These are phyloP conservation scores for Peribolospora baueri DNA, from an alignment of 768 basidiomycete genomes.

Conservation along the genomic window DNA sequence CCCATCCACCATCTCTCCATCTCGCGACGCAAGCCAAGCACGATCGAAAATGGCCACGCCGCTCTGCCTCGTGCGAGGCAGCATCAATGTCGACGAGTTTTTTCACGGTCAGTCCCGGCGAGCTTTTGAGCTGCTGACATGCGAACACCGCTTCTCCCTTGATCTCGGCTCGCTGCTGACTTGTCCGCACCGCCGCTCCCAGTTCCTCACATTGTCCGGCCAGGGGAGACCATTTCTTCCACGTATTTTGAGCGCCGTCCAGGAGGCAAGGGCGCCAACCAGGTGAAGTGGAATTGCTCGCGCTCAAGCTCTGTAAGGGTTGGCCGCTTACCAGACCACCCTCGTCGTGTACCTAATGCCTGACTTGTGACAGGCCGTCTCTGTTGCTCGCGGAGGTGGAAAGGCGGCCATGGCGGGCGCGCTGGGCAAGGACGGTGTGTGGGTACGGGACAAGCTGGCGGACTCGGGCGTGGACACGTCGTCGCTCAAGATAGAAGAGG, in stretches of 20 bases:
- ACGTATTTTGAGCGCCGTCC: constrained; percentile 16
- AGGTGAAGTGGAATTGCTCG: constrained; percentile 6
- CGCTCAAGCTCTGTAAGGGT: not conserved
- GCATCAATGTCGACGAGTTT: constrained; percentile 15
- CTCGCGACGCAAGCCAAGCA: no score
- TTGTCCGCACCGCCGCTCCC: constrained; percentile 3
- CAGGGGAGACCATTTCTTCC: constrained; percentile 24
- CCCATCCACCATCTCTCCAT: no score
- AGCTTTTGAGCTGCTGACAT: not conserved
- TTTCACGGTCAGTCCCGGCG: not conserved
- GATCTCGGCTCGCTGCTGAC: constrained; percentile 9
- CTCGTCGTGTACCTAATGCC: not conserved
- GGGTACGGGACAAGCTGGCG: constrained; percentile 15
- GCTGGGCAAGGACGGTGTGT: constrained; percentile 8
- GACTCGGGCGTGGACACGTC: constrained; percentile 15
- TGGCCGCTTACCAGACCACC: not conserved
- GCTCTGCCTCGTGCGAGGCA: constrained; percentile 17
- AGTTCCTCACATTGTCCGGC: constrained; percentile 12
- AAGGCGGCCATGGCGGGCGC: not conserved
- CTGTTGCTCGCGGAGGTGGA: no score
- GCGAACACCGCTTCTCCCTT: constrained; percentile 18
- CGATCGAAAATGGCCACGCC: not conserved
- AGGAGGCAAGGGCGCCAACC: constrained; percentile 26
- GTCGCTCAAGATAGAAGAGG: constrained; percentile 11
- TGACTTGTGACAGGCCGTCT: no score